Base-by-base conservation (phyloP, 2,329 filamentous ascomycete species). In the Dichotomopilus funicola region DNA sequence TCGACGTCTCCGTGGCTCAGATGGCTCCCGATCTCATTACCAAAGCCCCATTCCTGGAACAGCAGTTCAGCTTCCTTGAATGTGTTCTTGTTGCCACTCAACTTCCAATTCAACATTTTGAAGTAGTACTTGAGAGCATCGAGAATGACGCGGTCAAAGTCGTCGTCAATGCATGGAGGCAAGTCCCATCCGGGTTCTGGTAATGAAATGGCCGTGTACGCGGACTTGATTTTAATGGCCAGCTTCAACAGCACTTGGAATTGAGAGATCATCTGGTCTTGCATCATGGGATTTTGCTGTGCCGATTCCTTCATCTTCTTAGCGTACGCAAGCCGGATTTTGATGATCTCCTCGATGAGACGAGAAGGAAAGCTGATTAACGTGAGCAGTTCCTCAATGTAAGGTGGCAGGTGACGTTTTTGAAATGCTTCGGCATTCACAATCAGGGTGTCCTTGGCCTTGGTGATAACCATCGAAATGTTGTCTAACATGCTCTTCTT, bases 1-100 rank as follows among this genome's bases (percentile, higher is more conserved):
- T 97, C 92, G 42, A 97, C 88, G 69, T 97, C 91, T 59, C 94
- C 95, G 35, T 89, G 88, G 63, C 95, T 86, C n/a, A 99, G 80
- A 68, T 94, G 88, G 49, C 89, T 83, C 33, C 92, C 94, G 55
- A 99, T 89, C 64, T 91, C 86, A 66, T 97, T 97, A 52, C 89
- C 95, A 66, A 97, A 97, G 55, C 91, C 90, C 94, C 94, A 99
- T 72, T 99, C 94, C 66, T 96, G 91, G 68, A 96, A 95, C 48
- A 99, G 75, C 61, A 99, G 87, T 75, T 99, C 94, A 6, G 94
- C 94, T 71, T 99, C 94, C 68, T 97, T 97, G 80, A 99, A 99
- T 0, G 91, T 96, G 73, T 97, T 99, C 71, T 96, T 97, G 76
- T 97, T 97, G 54, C 91, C 89, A 64, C 88, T 91, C 52, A 99